Evolutionary conservation across 2,329 filamentous ascomycete species (phyloP).

Genomic region (Coniochaeta sp.): DNA sequence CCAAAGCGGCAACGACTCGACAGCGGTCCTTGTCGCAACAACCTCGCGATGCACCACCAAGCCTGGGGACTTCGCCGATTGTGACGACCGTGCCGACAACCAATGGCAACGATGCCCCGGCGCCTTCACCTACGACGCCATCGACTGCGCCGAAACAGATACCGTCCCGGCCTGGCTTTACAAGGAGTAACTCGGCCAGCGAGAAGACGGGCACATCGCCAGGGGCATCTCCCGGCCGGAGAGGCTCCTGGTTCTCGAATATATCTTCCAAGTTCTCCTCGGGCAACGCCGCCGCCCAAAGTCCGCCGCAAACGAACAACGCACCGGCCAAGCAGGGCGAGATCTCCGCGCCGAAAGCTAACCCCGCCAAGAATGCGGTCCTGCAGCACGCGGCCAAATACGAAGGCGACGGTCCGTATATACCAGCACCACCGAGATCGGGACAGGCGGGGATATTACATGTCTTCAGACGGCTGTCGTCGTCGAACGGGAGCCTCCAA

Average conservation of each 20-base stretch:
- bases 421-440: conserved; percentile 65
- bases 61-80: neutral
- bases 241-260: conserved; percentile 88
- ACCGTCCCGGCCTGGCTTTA: conserved; percentile 20
- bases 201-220: conserved; percentile 23
- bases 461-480: conserved; percentile 76
- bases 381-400: conserved; percentile 48
- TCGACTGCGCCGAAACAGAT: conserved; percentile 19
- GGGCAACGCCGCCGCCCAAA: conserved; percentile 16
- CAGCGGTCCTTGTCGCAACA: conserved; percentile 19
- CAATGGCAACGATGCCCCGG: conserved; percentile 1
- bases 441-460: conserved; percentile 68
- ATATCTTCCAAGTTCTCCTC: conserved; percentile 89
- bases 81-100: conserved; percentile 4
- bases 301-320: conserved; percentile 24
- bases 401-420: conserved; percentile 60
- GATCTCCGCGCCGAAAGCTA: conserved; percentile 39
- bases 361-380: conserved; percentile 50
- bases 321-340: conserved; percentile 32
- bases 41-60: conserved; percentile 8
- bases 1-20: conserved; percentile 15
- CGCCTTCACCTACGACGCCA: conserved; percentile 6
- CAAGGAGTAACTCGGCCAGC: conserved; percentile 21
- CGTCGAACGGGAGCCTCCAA: conserved; percentile 44
- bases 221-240: conserved; percentile 37